Percentiles rank a stretch among this genome's conserved stretches.
Evolutionary conservation across 495 filamentous ascomycete species (phyloP).

Genomic region (Cladorrhinum samala): DNA sequence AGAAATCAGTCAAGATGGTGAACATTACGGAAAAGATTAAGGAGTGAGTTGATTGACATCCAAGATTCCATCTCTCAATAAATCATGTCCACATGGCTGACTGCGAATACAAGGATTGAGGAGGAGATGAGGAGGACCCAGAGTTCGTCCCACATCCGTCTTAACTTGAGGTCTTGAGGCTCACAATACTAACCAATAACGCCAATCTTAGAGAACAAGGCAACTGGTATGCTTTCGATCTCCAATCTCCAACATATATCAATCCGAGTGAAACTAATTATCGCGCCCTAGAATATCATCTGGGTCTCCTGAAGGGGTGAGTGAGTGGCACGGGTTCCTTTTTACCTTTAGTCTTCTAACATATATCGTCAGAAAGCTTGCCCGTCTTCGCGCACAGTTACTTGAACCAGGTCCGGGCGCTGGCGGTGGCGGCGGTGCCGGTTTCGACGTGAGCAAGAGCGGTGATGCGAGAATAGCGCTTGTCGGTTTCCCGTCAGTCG

Average conservation of each 20-base stretch:
- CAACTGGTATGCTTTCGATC: slow-evolving; percentile 62
- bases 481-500: slow-evolving; percentile 96
- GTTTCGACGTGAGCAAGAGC: slow-evolving; percentile 96
- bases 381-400: slow-evolving; percentile 88
- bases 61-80: not conserved
- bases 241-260: slow-evolving; percentile 4
- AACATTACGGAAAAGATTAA: slow-evolving; percentile 99
- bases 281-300: slow-evolving; percentile 78
- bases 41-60: slow-evolving; percentile 54
- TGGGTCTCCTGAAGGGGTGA: slow-evolving; percentile 95
- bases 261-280: not conserved
- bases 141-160: slow-evolving; percentile 49
- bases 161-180: slow-evolving; percentile 4
- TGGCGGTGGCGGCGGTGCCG: slow-evolving; percentile 63
- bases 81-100: not conserved
- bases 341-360: slow-evolving; percentile 8
- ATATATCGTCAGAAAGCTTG: slow-evolving; percentile 68
- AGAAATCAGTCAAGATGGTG: slow-evolving; percentile 73
- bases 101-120: slow-evolving; percentile 70
- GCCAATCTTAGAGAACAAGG: slow-evolving; percentile 80
- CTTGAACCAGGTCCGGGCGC: slow-evolving; percentile 84
- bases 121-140: slow-evolving; percentile 99
- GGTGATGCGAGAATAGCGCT: slow-evolving; percentile 96
- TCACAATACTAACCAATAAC: slow-evolving; percentile 29
- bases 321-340: slow-evolving; percentile 8